These are phyloP conservation scores for Trichosporon inkin DNA, from an alignment of 1,284 basidiomycete genomes.

Conservation along the genomic window DNA sequence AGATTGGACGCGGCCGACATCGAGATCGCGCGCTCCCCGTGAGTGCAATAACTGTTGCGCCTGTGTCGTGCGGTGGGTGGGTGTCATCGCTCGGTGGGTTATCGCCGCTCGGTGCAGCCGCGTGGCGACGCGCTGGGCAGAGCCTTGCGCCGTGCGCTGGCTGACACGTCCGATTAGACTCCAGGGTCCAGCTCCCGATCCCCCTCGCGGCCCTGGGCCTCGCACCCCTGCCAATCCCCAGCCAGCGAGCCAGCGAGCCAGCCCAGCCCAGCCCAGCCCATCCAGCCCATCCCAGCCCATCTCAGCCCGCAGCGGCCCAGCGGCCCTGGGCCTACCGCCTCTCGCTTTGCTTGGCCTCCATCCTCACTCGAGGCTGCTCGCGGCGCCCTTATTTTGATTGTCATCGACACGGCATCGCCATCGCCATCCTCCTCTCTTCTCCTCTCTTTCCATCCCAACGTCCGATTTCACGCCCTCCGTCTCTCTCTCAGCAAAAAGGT, in stretches of 20 bases:
- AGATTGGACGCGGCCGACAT: too few species aligned
- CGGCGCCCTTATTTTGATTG: conserved; percentile 5
- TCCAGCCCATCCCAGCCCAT: too few species aligned
- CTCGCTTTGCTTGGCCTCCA: not conserved
- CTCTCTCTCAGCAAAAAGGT: not conserved
- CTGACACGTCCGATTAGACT: conserved; percentile 8
- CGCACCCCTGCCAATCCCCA: conserved; percentile 6
- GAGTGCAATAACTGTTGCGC: too few species aligned
- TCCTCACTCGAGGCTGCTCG: not conserved
- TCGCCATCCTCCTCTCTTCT: not conserved
- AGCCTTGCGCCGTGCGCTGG: too few species aligned
- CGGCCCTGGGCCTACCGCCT: not conserved
- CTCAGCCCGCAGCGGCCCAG: too few species aligned
- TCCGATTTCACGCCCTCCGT: not conserved
- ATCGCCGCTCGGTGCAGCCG: too few species aligned
- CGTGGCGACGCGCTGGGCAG: too few species aligned
- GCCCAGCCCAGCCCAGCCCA: not conserved
- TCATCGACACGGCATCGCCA: not conserved
- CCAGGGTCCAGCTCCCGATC: conserved; percentile 5
- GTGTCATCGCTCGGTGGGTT: too few species aligned
- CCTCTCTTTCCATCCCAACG: not conserved
- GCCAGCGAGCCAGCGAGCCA: not conserved
- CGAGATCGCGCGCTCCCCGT: too few species aligned
- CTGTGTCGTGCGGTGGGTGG: too few species aligned
- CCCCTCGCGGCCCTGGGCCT: not conserved